Evolutionary conservation across 495 filamentous ascomycete species (phyloP).

Genomic region (Xylaria nigripes): DNA sequence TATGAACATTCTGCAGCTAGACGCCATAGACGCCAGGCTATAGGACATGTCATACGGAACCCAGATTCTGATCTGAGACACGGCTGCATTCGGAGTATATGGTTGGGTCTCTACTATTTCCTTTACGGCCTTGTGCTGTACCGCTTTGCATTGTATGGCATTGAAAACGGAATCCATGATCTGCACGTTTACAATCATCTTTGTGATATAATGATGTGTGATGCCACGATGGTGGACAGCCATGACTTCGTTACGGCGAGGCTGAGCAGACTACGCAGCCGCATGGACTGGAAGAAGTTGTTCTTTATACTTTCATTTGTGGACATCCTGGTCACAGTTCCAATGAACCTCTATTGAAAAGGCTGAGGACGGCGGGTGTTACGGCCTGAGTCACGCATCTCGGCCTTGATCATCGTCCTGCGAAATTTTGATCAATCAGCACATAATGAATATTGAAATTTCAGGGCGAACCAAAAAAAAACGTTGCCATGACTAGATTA

Average conservation of each 20-base stretch:
- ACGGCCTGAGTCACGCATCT: too few relatives aligned
- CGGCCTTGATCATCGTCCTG: too few relatives aligned
- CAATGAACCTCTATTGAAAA: too few relatives aligned
- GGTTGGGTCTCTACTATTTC: slow-evolving; percentile 42
- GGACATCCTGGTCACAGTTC: too few relatives aligned
- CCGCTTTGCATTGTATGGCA: slow-evolving; percentile 45
- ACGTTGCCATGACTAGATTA: too few relatives aligned
- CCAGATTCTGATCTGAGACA: slow-evolving; percentile 31
- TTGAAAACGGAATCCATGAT: slow-evolving; percentile 49
- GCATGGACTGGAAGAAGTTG: too few relatives aligned
- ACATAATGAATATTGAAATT: too few relatives aligned
- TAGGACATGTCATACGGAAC: slow-evolving; percentile 29
- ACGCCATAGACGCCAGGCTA: slow-evolving; percentile 20
- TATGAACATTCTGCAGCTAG: slow-evolving; percentile 25
- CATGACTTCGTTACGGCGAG: neutral
- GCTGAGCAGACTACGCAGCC: neutral
- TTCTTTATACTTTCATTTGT: too few relatives aligned
- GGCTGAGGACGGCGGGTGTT: too few relatives aligned
- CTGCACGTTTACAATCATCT: slow-evolving; percentile 24
- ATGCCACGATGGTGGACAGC: neutral
- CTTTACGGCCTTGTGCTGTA: slow-evolving; percentile 34
- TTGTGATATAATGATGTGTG: neutral
- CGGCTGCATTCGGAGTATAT: slow-evolving; percentile 50
- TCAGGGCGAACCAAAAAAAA: too few relatives aligned
- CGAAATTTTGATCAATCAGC: too few relatives aligned